Conservation (phyloP, 192 early-diverging fungal genomes). For the Coemansia sp. region DNA sequence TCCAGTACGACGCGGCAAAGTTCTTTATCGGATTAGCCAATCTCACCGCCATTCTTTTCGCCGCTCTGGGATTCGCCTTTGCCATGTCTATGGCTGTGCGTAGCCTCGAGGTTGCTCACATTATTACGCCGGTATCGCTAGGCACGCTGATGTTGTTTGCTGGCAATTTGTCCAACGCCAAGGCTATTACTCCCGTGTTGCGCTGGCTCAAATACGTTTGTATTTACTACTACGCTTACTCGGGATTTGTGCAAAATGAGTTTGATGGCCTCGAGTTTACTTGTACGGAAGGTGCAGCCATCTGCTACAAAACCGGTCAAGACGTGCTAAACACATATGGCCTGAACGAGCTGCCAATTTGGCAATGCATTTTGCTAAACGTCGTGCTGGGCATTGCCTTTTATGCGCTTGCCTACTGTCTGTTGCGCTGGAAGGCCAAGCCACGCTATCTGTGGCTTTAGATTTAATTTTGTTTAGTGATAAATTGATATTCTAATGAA, state of each 20-base stretch:
- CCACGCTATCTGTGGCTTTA: conserved; percentile 46
- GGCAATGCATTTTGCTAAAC: conserved; percentile 25
- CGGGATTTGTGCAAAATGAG: conserved; percentile 47
- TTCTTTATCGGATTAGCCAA: conserved; percentile 38
- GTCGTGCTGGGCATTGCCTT: conserved; percentile 26
- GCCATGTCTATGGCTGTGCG: conserved; percentile 33
- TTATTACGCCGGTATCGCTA: conserved; percentile 33
- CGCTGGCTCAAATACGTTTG: conserved; percentile 53
- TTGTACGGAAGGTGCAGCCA: conserved; percentile 2
- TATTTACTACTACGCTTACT: conserved; percentile 37
- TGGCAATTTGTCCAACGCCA: conserved; percentile 43
- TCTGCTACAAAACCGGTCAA: conserved; percentile 31
- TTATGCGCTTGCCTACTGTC: conserved; percentile 26
- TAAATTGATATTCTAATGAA: neutral
- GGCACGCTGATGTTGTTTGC: conserved; percentile 43
- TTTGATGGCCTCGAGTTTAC: conserved; percentile 40
- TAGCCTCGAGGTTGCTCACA: conserved; percentile 33
- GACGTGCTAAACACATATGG: conserved; percentile 37
- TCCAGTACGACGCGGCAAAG: conserved; percentile 39
- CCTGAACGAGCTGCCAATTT: conserved; percentile 29
- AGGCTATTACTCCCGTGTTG: conserved; percentile 46
- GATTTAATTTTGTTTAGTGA: neutral
- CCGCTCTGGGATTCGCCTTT: conserved; percentile 36
- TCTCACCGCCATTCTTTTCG: conserved; percentile 27
- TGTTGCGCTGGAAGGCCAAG: conserved; percentile 45